Evolutionary conservation across 495 filamentous ascomycete genomes (phyloP), one percentile per base, ranked within the genome.

Genomic region (Lichina pygmaea): DNA sequence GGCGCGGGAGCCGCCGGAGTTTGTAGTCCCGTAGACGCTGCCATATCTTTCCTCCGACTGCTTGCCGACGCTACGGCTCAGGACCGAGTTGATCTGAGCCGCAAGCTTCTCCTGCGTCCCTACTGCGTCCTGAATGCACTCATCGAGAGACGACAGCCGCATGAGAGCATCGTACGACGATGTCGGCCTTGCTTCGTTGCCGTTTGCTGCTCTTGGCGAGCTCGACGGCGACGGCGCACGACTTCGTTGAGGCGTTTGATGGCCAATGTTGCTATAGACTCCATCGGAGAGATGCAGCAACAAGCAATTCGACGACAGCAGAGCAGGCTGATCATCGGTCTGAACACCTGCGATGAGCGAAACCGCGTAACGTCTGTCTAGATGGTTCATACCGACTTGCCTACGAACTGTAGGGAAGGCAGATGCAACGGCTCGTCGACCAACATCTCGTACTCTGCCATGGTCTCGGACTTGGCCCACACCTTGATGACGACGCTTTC

Each of bases 101-200:
- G 81, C 70, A 8, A 97, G 59, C 44, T 67, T 68, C 48, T 80
- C 75, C 6, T 81, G 69, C 0, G 83, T 94, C 0, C 71, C 67
- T 0, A 93, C 57, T 6, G 86, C 85, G 53, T 97, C 89, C 58
- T 93, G 81, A 34, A 95, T 79, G 48, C 85, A 93, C 53, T 84
- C 79, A 48, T 93, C 85, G 36, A 97, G 63, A 45, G 82, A 94
- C 11, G 80, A 77, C 32, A 97, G 65, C 33, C 77, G 73, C 78
- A 93, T 91, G 41, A 97, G 62, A 2, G 81, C 73, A 53, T 91
- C 89, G 59, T 93, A 97, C 1, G 84, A 86, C 6, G 84, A 82
- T 1, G 81, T 89, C 0, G 64, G 54, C 45, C 73, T 51, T 2
- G 51, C 60, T 60, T 54, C 49, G 42, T 53, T 42, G 33, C 39